These are phyloP conservation scores for Xylaria curta DNA, from an alignment of 495 filamentous ascomycete species.

Conservation along the genomic window DNA sequence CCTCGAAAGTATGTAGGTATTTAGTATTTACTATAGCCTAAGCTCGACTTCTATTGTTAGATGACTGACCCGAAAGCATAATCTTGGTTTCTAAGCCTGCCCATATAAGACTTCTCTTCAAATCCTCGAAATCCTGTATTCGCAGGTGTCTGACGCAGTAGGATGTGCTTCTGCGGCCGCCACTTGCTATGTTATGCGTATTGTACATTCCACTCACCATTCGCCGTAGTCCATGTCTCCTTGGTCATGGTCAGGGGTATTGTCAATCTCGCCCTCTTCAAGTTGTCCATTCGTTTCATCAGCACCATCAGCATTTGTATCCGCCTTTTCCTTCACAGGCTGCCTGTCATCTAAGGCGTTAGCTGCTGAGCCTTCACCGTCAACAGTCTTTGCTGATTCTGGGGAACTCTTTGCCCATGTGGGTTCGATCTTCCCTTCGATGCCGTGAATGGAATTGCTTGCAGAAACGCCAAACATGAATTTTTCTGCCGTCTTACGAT, in stretches of 20 bases:
- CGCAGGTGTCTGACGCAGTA: background rate
- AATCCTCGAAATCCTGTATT: background rate
- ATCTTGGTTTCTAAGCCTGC: background rate
- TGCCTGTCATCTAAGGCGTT: slow-evolving; percentile 27
- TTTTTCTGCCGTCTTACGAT: slow-evolving; percentile 88
- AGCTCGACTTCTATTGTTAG: background rate
- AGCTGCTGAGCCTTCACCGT: slow-evolving; percentile 24
- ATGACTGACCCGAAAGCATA: background rate
- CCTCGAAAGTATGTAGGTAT: background rate
- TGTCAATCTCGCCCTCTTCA: slow-evolving; percentile 39
- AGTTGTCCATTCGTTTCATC: slow-evolving; percentile 21
- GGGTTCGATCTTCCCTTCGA: slow-evolving; percentile 76
- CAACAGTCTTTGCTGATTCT: slow-evolving; percentile 19
- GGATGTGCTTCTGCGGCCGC: background rate
- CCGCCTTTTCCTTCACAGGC: slow-evolving; percentile 22
- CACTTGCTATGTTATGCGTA: background rate
- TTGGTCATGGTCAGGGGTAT: slow-evolving; percentile 30
- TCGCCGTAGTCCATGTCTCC: slow-evolving; percentile 42
- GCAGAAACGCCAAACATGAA: slow-evolving; percentile 69
- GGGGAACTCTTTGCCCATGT: slow-evolving; percentile 65
- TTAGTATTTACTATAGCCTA: background rate
- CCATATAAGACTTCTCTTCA: background rate
- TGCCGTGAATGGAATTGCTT: slow-evolving; percentile 67
- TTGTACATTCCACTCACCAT: slow-evolving; percentile 28
- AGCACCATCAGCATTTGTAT: slow-evolving; percentile 1